Conservation (phyloP, 2,329 filamentous ascomycete species). For the Diaporthe citriasiana region DNA sequence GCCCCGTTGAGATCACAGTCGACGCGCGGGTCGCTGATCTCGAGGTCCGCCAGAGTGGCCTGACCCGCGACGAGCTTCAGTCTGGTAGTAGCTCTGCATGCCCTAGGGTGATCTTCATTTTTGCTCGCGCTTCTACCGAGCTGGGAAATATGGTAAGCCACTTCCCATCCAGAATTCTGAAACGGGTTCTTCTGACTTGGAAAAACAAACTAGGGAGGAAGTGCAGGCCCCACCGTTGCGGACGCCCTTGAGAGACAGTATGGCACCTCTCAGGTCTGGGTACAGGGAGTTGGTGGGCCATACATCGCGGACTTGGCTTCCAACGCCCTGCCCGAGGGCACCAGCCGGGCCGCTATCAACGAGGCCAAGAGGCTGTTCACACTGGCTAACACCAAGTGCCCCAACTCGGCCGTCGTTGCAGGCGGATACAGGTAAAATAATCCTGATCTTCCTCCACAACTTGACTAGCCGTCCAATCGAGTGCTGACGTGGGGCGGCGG, state of each 20-base stretch:
- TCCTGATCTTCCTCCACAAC: no score
- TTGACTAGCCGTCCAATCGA: background rate
- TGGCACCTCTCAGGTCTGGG: slow-evolving; percentile 51
- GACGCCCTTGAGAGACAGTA: slow-evolving; percentile 49
- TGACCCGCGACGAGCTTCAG: slow-evolving; percentile 25
- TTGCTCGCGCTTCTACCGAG: slow-evolving; percentile 57
- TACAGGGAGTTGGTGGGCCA: slow-evolving; percentile 58
- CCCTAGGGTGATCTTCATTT: slow-evolving; percentile 56
- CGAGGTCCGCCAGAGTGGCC: slow-evolving; percentile 10
- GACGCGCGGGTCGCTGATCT: background rate
- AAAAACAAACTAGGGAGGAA: background rate
- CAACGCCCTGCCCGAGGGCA: slow-evolving; percentile 57
- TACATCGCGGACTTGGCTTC: slow-evolving; percentile 55
- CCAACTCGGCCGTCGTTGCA: slow-evolving; percentile 57
- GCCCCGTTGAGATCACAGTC: background rate
- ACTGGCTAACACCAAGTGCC: slow-evolving; percentile 58
- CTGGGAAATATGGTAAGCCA: slow-evolving; percentile 54
- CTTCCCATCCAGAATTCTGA: background rate
- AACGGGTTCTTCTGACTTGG: background rate
- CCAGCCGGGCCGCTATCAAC: slow-evolving; percentile 54
- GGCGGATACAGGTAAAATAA: slow-evolving; percentile 47
- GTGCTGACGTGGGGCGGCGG: background rate
- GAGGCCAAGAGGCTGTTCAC: slow-evolving; percentile 58
- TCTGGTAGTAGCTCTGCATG: slow-evolving; percentile 44
- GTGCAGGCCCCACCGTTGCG: slow-evolving; percentile 49